Evolutionary conservation across 2,329 filamentous ascomycete species (phyloP), one percentile per base, ranked within the genome.

Genomic region (Penicillium sp.): DNA sequence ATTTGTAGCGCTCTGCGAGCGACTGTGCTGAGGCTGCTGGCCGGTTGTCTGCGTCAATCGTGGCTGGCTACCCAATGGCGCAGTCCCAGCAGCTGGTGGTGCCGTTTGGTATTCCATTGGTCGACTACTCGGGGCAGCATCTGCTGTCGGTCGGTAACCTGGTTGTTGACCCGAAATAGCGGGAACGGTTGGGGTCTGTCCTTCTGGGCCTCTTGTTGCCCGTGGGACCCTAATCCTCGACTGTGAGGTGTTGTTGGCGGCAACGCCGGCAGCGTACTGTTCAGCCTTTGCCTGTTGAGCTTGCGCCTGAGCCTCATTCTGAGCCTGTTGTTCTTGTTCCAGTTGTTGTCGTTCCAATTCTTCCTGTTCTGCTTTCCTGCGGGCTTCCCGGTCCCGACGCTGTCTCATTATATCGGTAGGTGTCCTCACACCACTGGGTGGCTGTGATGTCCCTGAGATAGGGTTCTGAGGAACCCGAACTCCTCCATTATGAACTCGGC

Each of bases 371-470:
- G 84, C 84, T 59, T 80, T 79, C 55, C 82, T 80, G 50, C 85
- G 77, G 22, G 86, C 82, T 69, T 95, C 89, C 54, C 91, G 81
- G 57, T 88, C 87, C 47, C 81, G 80, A 49, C 91, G 84, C 67
- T 91, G 85, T 70, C 88, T 84, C 91, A 96, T 95, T 63, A 97
- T 92, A 73, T 92, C 87, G 57, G 87, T 84, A 13, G 92, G 92
- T 30, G 90, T 91, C 59, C 86, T 82, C 53, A 96, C 87, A 22
- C 87, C 84, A 51, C 71, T 75, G 54, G 72, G 71, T 50, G 72
- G 71, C 52, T 69, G 71, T 55, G 74, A 73, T 18, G 75, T 69
- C 22, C 80, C 77, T n/a, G 79, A 77, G 14, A 79, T 76, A 12
- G 78, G 75, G 16, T 77, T 79, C 46, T 72, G 68, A 14, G 74